These are phyloP conservation scores for Saccharomycopsis fibuligera DNA, from an alignment of 805 yeast genomes.

Conservation along the genomic window DNA sequence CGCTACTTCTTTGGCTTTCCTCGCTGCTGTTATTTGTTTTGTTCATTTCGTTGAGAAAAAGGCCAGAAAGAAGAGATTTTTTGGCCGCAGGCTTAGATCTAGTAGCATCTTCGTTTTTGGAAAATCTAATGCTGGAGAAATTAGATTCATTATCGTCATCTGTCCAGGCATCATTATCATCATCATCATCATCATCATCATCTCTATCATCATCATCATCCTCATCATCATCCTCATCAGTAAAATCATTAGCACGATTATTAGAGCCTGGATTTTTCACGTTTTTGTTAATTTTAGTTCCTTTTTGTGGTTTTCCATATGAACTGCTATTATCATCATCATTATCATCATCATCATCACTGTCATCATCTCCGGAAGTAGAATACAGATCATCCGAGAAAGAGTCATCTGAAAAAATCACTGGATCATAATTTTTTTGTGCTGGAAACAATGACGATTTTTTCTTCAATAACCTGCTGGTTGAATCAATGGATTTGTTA, in stretches of 20 bases:
- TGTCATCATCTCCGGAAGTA: constrained; percentile 15
- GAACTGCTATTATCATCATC: constrained; percentile 2
- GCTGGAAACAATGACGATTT: constrained; percentile 14
- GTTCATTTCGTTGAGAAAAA: constrained; percentile 16
- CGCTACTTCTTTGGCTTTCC: not conserved
- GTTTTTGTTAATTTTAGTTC: no score
- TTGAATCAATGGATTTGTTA: constrained; percentile 2
- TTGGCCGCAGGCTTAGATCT: constrained; percentile 3
- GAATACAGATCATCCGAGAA: constrained; percentile 17
- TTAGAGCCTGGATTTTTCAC: not conserved
- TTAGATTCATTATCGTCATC: constrained; percentile 14
- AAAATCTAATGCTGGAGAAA: not conserved
- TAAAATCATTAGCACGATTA: constrained; percentile 5
- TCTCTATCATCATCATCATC: constrained; percentile 10
- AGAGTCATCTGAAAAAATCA: constrained; percentile 19
- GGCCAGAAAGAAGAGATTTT: constrained; percentile 16
- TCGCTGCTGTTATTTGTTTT: not conserved
- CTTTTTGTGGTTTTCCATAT: not conserved
- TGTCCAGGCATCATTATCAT: constrained; percentile 20
- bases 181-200: constrained; percentile 1
- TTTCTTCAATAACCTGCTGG: constrained; percentile 9
- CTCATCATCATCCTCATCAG: constrained; percentile 7
- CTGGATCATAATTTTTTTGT: constrained; percentile 7
- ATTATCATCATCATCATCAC: constrained; percentile 10
- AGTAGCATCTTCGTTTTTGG: not conserved